Evolutionary conservation across 345 rosid genomes (phyloP).

Genomic region (Excoecaria cochinchinensis): DNA sequence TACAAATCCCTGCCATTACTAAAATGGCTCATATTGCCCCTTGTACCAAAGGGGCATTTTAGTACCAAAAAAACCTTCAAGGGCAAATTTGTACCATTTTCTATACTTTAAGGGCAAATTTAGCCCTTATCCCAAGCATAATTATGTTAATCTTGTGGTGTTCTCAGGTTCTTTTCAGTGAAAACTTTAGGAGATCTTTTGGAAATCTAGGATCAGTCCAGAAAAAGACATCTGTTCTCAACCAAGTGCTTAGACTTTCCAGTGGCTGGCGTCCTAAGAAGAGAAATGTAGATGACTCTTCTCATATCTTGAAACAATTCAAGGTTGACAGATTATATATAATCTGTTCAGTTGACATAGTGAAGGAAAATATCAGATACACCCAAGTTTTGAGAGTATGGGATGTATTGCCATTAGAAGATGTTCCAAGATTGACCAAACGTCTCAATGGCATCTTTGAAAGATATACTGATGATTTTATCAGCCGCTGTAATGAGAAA

Average conservation of each 20-base stretch:
- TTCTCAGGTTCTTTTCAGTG: constrained; percentile 42
- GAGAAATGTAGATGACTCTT: constrained; percentile 32
- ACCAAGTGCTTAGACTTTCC: constrained; percentile 37
- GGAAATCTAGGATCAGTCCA: constrained; percentile 34
- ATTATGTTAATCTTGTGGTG: not conserved
- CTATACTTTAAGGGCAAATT: no score
- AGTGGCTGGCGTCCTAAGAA: constrained; percentile 57
- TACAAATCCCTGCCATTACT: no score
- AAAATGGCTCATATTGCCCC: no score
- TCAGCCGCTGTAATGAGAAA: constrained; percentile 44
- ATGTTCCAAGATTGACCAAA: constrained; percentile 37
- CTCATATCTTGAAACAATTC: constrained; percentile 40
- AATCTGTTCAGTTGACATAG: constrained; percentile 44
- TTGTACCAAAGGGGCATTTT: no score
- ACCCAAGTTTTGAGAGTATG: constrained; percentile 51
- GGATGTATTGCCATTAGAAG: constrained; percentile 49
- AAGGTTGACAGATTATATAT: constrained; percentile 43
- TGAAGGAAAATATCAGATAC: constrained; percentile 22
- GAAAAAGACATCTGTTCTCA: constrained; percentile 30
- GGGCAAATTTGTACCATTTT: no score
- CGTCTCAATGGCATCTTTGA: constrained; percentile 42
- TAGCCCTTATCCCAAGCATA: not conserved
- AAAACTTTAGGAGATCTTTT: constrained; percentile 39
- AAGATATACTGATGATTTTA: constrained; percentile 38
- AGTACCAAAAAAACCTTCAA: no score